Evolutionary conservation across 176 grass and related monocot genomes (phyloP).

Genomic region (Carex littledalei): DNA sequence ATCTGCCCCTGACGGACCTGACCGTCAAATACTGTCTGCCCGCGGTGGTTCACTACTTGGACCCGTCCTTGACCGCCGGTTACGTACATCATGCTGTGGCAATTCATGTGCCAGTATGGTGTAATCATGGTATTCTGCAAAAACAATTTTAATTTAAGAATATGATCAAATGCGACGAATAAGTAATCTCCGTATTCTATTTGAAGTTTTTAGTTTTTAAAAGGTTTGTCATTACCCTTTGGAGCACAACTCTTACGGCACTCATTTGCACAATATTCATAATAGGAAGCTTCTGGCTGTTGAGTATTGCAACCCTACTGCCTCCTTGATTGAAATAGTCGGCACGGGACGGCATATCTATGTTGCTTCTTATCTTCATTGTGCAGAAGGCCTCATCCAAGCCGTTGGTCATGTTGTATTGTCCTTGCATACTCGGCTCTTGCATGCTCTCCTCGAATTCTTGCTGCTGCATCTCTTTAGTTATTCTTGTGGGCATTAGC

Average conservation of each 20-base stretch:
- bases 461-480: not conserved
- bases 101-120: constrained; percentile 29
- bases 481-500: not conserved
- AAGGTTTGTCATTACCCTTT: too few relatives aligned
- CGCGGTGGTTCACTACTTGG: not conserved
- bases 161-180: too few relatives aligned
- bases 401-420: not conserved
- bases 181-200: too few relatives aligned
- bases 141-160: not conserved
- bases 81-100: constrained; percentile 26
- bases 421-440: not conserved
- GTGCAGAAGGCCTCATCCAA: constrained; percentile 26
- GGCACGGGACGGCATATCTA: constrained; percentile 1
- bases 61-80: constrained; percentile 14
- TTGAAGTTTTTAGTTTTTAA: too few relatives aligned
- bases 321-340: constrained; percentile 20
- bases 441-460: not conserved
- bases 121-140: constrained; percentile 22
- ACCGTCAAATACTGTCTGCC: constrained; percentile 11
- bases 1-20: constrained; percentile 5
- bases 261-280: constrained; percentile 32
- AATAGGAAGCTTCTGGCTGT: constrained; percentile 29
- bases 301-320: constrained; percentile 14
- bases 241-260: not conserved
- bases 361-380: constrained; percentile 29